These are phyloP conservation scores for Heracleum sosnowskyi DNA, from an alignment of 129 eudicot species.

Conservation along the genomic window DNA sequence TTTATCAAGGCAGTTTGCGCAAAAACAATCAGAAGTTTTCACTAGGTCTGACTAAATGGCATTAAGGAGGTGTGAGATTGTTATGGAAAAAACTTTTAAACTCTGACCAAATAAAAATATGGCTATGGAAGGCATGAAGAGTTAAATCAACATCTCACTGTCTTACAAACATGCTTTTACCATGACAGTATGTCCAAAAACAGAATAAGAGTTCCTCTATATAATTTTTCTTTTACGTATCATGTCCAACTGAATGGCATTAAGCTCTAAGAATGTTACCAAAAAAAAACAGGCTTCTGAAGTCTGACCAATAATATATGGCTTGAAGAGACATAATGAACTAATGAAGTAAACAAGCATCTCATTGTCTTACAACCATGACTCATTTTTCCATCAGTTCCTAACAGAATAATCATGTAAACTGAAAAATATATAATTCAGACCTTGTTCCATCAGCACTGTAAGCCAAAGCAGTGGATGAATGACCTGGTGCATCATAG, in stretches of 20 bases:
- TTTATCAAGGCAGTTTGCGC: not conserved
- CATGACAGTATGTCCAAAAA: not conserved
- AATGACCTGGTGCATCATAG: constrained; percentile 71
- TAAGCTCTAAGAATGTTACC: not conserved
- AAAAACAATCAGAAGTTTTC: not conserved
- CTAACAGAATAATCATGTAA: not conserved
- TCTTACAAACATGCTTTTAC: not conserved
- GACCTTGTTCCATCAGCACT: constrained; percentile 76
- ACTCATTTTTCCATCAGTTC: not conserved
- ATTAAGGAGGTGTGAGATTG: not conserved
- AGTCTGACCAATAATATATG: not conserved
- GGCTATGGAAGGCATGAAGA: not conserved
- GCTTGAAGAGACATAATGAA: not conserved
- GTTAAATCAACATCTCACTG: not conserved
- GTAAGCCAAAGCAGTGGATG: constrained; percentile 61
- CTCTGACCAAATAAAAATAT: not conserved
- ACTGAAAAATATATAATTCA: not conserved
- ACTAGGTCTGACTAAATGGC: not conserved
- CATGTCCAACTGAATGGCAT: not conserved
- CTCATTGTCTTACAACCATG: not conserved
- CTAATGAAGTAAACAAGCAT: not conserved
- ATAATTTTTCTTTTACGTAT: not conserved
- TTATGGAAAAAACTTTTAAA: not conserved
- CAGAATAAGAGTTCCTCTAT: not conserved
- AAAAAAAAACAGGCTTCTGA: not conserved